Evolutionary conservation across 2,329 filamentous ascomycete species (phyloP), one percentile per base, ranked within the genome.

Genomic region (Tricladium varicosporioides): DNA sequence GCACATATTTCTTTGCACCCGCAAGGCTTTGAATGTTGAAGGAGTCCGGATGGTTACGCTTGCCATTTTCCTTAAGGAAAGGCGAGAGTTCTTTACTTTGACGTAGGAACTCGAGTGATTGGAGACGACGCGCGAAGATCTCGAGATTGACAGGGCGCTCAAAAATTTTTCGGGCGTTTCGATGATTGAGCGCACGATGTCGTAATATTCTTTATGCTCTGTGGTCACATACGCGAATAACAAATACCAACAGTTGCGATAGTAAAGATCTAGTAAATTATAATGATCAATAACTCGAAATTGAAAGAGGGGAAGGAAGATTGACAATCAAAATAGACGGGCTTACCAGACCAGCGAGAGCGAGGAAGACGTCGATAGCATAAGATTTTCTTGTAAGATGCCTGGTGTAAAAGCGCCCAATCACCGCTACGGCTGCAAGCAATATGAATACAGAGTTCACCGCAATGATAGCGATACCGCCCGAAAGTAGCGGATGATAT

Each of bases 1-100:
- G 46, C 5, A 56, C 47, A 14, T 61, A 33, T 13, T 53, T 14
- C 52, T 60, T 61, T 5, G 58, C 59, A n/a, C 49, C 52, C 13
- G 59, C 60, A 2, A 60, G 32, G 22, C 53, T 54, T n/a, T 46
- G 46, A 9, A 57, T 40, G 16, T 33, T 7, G 19, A 40, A 10
- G 40, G 54, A 16, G 22, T 56, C 42, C 18, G 42, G 16, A 5
- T 53, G 31, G 13, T 58, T 59, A 1, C 59, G 40, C 9, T 48
- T 51, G 1, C 60, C 58, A 8, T 54, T 31, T 1, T 36, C 47
- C n/a, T 61, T 61, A 27, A 54, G 19, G 18, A 42, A 44, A 10
- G 7, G 2, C 1, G 44, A 2, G 2, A 54, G 45, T 2, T 18
- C 19, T 2, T 22, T 2, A 4, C 14, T 48, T 9, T 31, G 5